Base-by-base conservation (phyloP, 805 yeast genomes). In the Kurtzmaniella fragi region DNA sequence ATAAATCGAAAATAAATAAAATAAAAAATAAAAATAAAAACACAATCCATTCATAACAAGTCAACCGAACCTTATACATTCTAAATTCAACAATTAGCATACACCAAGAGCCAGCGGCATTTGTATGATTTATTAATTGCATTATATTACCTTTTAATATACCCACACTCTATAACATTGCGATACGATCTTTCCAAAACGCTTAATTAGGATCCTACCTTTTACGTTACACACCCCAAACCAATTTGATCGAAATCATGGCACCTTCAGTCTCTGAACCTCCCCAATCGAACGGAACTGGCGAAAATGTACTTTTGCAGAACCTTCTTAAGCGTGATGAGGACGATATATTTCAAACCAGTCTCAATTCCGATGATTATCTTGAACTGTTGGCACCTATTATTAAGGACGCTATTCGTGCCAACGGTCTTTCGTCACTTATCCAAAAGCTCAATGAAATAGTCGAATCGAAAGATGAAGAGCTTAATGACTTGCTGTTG, bases 381-480 rank as follows among this genome's bases (percentile, higher is more conserved):
- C 58, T 87, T 30, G 95, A 87, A 46, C 87, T 84, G 56, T 70
- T 88, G 42, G 84, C 87, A 2, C 95, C 95, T 1, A 72, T 84
- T 13, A 72, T 87, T 46, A 78, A 77, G 49, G 73, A 78, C 8
- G 82, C 89, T 15, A 61, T 88, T 32, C 67, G 66, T 37, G 61
- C 70, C 13, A 68, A 77, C 44, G 67, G 77, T 0, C 66, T 85
- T 28, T 72, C 79, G 5, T 78, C 72, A 13, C 66, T 88, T 43
- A 64, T 83, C 28, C 69, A 62, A 16, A 71, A 64, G 44, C 63
- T 87, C 41, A 80, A 78, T 41, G 70, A 64, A 11, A 73, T 80
- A 25, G 79, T 82, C n/a, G 54, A 64, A 32, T 70, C 69, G 33
- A 80, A 80, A 44, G 88, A 84, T 41, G 70, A 65, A 11, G 86